These are phyloP conservation scores for Ceratocystis lukuohia DNA, from an alignment of 2,329 filamentous ascomycete genomes.

Conservation along the genomic window DNA sequence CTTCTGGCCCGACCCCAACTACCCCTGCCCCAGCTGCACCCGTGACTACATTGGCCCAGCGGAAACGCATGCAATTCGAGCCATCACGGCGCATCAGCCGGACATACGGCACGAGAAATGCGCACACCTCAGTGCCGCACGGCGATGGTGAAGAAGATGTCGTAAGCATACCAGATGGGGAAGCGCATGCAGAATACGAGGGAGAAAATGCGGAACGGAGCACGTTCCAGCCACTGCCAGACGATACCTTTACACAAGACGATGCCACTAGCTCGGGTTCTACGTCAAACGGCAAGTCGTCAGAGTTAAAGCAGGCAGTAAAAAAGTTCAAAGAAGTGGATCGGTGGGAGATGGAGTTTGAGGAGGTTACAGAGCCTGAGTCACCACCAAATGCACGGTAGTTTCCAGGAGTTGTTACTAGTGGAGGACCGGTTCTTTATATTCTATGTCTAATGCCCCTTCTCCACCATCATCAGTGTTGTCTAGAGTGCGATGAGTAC, in stretches of 20 bases:
- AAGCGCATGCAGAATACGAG: conserved; percentile 21
- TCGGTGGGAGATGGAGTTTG: conserved; percentile 53
- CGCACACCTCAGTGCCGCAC: conserved; percentile 18
- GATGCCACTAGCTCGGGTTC: conserved; percentile 23
- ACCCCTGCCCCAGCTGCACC: conserved; percentile 23
- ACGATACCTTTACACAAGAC: conserved; percentile 31
- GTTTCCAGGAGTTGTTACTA: conserved; percentile 10
- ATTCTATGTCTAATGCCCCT: too few species aligned
- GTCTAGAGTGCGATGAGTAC: conserved; percentile 2
- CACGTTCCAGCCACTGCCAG: conserved; percentile 32
- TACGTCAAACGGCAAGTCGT: conserved; percentile 29
- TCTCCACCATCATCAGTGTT: not conserved
- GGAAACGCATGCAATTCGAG: conserved; percentile 22
- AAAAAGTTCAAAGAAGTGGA: conserved; percentile 58
- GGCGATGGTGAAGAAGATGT: not conserved
- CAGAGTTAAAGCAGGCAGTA: conserved; percentile 45
- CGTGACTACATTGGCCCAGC: conserved; percentile 17
- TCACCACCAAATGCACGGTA: conserved; percentile 39
- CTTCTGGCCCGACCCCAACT: conserved; percentile 18
- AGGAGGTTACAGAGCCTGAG: conserved; percentile 42
- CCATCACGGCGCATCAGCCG: conserved; percentile 23
- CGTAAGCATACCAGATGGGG: conserved; percentile 21
- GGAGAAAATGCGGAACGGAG: conserved; percentile 28
- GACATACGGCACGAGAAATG: conserved; percentile 20
- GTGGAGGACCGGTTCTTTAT: not conserved